These are phyloP conservation scores for Syzygium jambos DNA, from an alignment of 345 rosid species.

Conservation along the genomic window DNA sequence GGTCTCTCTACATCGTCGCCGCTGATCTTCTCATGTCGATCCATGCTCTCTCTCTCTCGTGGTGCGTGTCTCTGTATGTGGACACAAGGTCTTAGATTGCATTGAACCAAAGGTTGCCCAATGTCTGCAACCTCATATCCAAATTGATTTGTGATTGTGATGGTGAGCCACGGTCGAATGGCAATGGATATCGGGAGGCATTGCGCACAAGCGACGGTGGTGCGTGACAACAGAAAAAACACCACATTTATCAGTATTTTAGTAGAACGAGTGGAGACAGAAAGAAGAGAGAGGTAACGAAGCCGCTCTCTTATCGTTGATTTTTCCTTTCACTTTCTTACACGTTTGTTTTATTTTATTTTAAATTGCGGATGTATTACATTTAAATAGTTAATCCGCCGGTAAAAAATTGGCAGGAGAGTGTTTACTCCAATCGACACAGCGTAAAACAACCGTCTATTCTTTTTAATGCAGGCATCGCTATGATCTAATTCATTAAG, in stretches of 20 bases:
- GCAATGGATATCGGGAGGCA: neutral
- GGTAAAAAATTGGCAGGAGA: neutral
- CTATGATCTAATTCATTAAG: neutral
- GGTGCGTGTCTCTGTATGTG: neutral
- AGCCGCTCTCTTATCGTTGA: neutral
- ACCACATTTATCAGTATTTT: neutral
- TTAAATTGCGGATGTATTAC: neutral
- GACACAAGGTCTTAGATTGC: neutral
- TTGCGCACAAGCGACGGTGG: neutral
- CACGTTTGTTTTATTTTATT: too few relatives aligned
- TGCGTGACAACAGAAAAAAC: too few relatives aligned
- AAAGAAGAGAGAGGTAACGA: neutral
- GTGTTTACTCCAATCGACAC: neutral
- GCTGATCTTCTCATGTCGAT: neutral
- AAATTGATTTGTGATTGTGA: neutral
- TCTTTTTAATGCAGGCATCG: neutral
- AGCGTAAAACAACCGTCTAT: accelerated
- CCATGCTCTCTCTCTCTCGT: neutral
- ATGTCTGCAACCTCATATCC: neutral
- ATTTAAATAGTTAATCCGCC: neutral
- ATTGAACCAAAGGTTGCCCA: neutral
- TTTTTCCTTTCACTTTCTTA: neutral
- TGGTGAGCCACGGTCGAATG: neutral
- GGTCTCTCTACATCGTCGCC: neutral
- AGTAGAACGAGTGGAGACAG: neutral